These are phyloP conservation scores for Didymella pomorum DNA, from an alignment of 2,329 filamentous ascomycete genomes.

Conservation along the genomic window DNA sequence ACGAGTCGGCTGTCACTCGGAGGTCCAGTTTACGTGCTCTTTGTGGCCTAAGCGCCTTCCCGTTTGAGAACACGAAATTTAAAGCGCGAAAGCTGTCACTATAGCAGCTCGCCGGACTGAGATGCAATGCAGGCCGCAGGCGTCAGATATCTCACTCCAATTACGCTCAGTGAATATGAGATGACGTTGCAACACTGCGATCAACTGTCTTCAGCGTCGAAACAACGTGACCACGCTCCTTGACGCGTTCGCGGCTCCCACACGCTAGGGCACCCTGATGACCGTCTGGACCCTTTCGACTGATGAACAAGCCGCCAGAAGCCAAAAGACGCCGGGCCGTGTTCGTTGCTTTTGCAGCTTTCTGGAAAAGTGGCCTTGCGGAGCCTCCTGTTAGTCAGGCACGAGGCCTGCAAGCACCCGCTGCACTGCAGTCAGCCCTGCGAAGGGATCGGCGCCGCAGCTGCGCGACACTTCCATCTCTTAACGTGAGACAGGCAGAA, in stretches of 20 bases:
- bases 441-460: slow-evolving; percentile 12
- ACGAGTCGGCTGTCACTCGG: slow-evolving; percentile 25
- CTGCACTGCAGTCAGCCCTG: slow-evolving; percentile 21
- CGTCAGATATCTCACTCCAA: not conserved
- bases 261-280: slow-evolving; percentile 26
- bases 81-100: slow-evolving; percentile 8
- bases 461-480: slow-evolving; percentile 1
- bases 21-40: slow-evolving; percentile 18
- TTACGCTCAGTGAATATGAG: not conserved
- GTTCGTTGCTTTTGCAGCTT: slow-evolving; percentile 13
- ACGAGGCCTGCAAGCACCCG: slow-evolving; percentile 26
- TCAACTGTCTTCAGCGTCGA: not conserved
- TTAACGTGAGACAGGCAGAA: slow-evolving; percentile 20
- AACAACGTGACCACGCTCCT: slow-evolving; percentile 19
- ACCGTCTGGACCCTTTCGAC: slow-evolving; percentile 27
- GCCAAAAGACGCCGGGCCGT: slow-evolving; percentile 22
- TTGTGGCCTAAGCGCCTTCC: slow-evolving; percentile 27
- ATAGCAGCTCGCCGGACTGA: not conserved
- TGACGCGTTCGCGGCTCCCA: slow-evolving; percentile 14
- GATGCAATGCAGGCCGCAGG: not conserved
- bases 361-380: slow-evolving; percentile 18
- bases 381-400: slow-evolving; percentile 32
- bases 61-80: slow-evolving; percentile 1
- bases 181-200: not conserved
- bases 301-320: slow-evolving; percentile 13